Base-by-base conservation (phyloP, 2,329 filamentous ascomycete genomes). In the Microcyclospora tardicrescens region DNA sequence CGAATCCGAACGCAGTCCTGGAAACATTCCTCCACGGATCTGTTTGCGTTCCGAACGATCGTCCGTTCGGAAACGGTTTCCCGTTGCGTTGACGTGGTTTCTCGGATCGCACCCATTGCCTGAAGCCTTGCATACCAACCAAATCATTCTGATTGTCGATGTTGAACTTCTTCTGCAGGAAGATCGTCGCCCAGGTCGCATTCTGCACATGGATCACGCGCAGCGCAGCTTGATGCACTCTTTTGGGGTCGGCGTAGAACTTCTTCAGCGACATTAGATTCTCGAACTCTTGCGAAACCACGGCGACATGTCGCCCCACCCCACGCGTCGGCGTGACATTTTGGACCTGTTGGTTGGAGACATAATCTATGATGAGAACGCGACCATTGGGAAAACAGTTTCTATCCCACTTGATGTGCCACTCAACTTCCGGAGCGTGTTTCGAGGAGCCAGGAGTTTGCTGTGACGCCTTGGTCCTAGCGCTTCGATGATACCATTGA, bases 291-390 rank as follows among this genome's bases (percentile, higher is more conserved):
- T 68, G 64, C 1, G 68, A 66, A 10, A 61, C 52, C 16, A 71
- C 64, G 44, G 65, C 66, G 34, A 62, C 57, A 39, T 60, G 57
- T 10, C 42, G 34, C 36, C 39, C 45, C 55, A 35, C 24, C 15
- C 27, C 11, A 3, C 16, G 10, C 8, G 33, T 50, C 13, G 53
- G 28, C 10, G 16, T 34, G 28, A 40, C 39, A 31, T 44, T 47
- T n/a, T 32, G 30, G 12, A n/a, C 30, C 30, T n/a, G 12, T 32
- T 32, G 12, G 19, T 45, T 55, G 8, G 49, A 51, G 27, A 69
- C 56, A 49, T 69, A 72, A 50, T 73, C 68, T 32, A 72, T 65
- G 39, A 73, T 59, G 43, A 73, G 53, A 5, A 72, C 66, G 28
- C 69, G 62, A 10, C 68, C 67, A 19, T 48, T 40, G 5, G 32